These are phyloP conservation scores for Tuber melanosporum DNA, from an alignment of 495 filamentous ascomycete genomes.

Conservation along the genomic window DNA sequence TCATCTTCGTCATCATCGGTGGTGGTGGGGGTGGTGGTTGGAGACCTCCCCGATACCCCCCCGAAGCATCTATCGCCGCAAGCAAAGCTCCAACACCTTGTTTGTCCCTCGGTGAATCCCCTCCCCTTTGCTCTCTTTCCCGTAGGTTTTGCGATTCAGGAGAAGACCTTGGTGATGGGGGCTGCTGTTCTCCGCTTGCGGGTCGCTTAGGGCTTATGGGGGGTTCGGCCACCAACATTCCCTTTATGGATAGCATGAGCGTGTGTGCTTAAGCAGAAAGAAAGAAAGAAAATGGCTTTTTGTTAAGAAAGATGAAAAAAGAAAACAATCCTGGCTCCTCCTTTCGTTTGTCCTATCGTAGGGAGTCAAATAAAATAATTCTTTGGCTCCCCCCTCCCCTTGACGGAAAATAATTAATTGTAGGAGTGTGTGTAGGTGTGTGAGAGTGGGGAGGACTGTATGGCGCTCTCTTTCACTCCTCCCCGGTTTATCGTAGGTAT, in stretches of 20 bases:
- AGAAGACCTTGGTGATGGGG: slow-evolving; percentile 9
- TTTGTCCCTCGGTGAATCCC: slow-evolving; percentile 4
- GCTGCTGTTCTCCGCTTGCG: slow-evolving; percentile 8
- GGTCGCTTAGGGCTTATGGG: slow-evolving; percentile 10
- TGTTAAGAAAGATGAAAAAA: not conserved
- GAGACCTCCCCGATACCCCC: not conserved
- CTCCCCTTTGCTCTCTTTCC: not conserved
- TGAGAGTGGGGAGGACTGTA: not conserved
- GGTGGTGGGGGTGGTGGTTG: slow-evolving; percentile 8
- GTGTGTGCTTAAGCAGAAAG: not conserved
- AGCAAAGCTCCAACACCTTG: not conserved
- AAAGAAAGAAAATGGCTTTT: not conserved
- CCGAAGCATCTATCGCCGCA: not conserved
- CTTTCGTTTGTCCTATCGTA: not conserved
- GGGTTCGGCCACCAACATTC: slow-evolving; percentile 29
- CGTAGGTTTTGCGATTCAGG: not conserved
- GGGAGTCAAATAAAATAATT: not conserved
- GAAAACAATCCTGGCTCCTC: not conserved
- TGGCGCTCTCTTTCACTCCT: not conserved
- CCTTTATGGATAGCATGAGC: slow-evolving; percentile 30
- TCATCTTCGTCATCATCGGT: slow-evolving; percentile 12
- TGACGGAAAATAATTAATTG: not conserved
- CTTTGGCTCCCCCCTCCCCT: not conserved
- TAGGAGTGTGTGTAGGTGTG: not conserved
- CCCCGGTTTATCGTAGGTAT: not conserved